These are phyloP conservation scores for Triadica sebifera DNA, from an alignment of 345 rosid species.

Conservation along the genomic window DNA sequence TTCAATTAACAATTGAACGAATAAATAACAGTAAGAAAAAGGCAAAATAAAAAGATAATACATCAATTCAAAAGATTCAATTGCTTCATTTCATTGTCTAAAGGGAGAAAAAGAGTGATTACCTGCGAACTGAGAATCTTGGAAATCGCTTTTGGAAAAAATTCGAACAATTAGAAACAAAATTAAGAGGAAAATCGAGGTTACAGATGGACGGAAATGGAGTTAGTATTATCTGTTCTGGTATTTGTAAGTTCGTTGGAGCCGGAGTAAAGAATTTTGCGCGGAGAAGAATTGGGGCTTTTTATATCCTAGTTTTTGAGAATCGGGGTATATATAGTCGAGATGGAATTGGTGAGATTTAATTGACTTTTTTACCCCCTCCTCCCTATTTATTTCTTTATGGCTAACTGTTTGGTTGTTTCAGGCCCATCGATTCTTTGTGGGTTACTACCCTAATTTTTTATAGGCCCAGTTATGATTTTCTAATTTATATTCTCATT, in stretches of 20 bases:
- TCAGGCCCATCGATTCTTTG: no score
- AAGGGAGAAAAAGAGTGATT: not conserved
- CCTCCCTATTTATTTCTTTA: not conserved
- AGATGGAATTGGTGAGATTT: constrained; percentile 12
- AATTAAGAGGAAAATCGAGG: constrained; percentile 7
- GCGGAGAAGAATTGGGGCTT: constrained; percentile 61
- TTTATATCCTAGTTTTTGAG: constrained; percentile 90
- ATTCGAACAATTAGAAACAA: not conserved
- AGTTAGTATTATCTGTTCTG: not conserved
- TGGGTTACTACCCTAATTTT: not conserved
- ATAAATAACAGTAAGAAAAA: not conserved
- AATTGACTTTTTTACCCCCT: constrained; percentile 35
- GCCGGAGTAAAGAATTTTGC: constrained; percentile 32
- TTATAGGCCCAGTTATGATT: no score
- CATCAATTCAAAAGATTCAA: not conserved
- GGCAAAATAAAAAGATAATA: not conserved
- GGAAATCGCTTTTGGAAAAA: not conserved
- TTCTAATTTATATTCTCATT: no score
- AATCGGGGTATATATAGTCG: constrained; percentile 61
- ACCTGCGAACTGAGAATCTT: not conserved
- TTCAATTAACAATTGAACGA: not conserved
- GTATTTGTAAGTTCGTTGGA: constrained; percentile 32
- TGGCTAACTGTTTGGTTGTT: not conserved
- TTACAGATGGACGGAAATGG: constrained; percentile 36
- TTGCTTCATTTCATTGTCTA: not conserved